These are phyloP conservation scores for Phytophthora brassicae DNA, from an alignment of 352 stramenopile species.

Conservation along the genomic window DNA sequence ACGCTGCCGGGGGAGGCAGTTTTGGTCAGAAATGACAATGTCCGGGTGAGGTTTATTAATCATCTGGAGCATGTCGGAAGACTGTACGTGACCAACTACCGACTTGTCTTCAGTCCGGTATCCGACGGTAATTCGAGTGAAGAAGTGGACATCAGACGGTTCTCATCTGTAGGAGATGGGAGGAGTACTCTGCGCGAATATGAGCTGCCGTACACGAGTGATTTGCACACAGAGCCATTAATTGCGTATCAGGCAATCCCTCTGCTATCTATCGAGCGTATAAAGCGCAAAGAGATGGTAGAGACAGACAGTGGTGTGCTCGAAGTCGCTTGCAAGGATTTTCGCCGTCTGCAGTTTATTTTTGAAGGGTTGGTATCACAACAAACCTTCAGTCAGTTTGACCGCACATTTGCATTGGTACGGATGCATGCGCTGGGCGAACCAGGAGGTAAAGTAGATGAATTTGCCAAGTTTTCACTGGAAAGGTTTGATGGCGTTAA, in stretches of 20 bases:
- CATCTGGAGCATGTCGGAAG: constrained; percentile 51
- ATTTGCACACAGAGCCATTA: constrained; percentile 39
- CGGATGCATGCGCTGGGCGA: constrained; percentile 63
- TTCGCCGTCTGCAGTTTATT: constrained; percentile 74
- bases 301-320: constrained; percentile 75
- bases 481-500: constrained; percentile 52
- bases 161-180: constrained; percentile 23
- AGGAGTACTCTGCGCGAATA: constrained; percentile 40
- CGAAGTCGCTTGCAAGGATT: constrained; percentile 80
- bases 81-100: constrained; percentile 82
- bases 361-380: constrained; percentile 75
- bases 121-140: constrained; percentile 10
- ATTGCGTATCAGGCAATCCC: constrained; percentile 73
- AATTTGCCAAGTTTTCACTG: constrained; percentile 68
- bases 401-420: constrained; percentile 62
- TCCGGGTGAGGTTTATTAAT: constrained; percentile 58
- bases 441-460: constrained; percentile 42
- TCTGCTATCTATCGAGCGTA: constrained; percentile 65
- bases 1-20: constrained; percentile 70
- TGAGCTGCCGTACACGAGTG: constrained; percentile 46
- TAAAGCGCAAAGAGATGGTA: constrained; percentile 76
- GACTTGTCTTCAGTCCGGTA: constrained; percentile 71
- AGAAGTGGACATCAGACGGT: constrained; percentile 13
- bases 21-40: constrained; percentile 61
- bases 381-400: constrained; percentile 80